phyloP scores from a whole-genome alignment of 1,139 yeast species.

The Pneumocystis canis region DNA sequence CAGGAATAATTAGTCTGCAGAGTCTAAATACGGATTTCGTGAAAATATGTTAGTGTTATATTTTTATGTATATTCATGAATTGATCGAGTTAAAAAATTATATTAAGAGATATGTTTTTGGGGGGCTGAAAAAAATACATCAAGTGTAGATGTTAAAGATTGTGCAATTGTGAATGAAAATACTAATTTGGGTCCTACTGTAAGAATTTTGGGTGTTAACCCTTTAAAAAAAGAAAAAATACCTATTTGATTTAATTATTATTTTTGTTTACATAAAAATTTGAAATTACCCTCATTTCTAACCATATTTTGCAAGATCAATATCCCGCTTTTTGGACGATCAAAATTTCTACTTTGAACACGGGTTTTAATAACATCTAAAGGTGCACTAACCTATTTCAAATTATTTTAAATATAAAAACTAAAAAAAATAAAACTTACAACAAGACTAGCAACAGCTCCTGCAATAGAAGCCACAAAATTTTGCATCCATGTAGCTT shows the following conservation, averaged over 20 bases:
- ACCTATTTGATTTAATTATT: slow-evolving; percentile 17
- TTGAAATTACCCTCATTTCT: slow-evolving; percentile 57
- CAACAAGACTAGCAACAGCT: slow-evolving; percentile 92
- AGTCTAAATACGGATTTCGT: neutral
- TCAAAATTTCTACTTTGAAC: slow-evolving; percentile 93
- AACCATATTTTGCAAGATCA: slow-evolving; percentile 81
- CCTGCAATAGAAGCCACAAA: slow-evolving; percentile 93
- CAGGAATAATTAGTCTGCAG: neutral
- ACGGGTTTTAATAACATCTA: slow-evolving; percentile 96
- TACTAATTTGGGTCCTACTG: slow-evolving; percentile 96
- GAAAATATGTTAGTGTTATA: neutral
- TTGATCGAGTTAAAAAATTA: neutral
- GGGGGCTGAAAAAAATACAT: slow-evolving; percentile 32
- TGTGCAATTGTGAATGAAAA: slow-evolving; percentile 87
- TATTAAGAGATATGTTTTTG: neutral
- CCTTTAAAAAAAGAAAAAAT: slow-evolving; percentile 90
- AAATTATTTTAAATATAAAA: neutral
- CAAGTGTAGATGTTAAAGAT: slow-evolving; percentile 89
- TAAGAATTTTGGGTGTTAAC: slow-evolving; percentile 83
- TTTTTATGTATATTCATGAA: neutral
- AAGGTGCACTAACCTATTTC: slow-evolving; percentile 54
- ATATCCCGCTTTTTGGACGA: slow-evolving; percentile 85
- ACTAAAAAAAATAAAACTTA: slow-evolving; percentile 19
- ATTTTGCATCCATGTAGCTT: slow-evolving; percentile 91
- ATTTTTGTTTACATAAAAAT: neutral